Conservation (phyloP, 2,329 filamentous ascomycete species). For the Xylaria sp. region DNA sequence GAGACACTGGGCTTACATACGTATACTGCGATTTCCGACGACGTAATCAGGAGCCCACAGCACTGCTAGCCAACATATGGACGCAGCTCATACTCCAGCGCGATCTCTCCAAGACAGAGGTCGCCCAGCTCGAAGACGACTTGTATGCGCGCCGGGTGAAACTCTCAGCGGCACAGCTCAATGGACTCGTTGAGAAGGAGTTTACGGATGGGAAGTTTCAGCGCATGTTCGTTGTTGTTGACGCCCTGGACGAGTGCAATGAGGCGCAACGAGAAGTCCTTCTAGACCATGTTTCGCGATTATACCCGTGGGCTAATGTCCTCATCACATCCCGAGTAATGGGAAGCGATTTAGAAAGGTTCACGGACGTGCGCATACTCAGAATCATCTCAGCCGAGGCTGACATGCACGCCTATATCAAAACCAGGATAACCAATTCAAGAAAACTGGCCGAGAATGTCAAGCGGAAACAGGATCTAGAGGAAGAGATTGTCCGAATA, state of each 20-base stretch:
- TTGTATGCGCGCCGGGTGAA: conserved; percentile 10
- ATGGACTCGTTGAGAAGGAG: conserved; percentile 14
- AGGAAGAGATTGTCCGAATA: conserved; percentile 7
- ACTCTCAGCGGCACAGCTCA: conserved; percentile 4
- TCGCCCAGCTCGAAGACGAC: conserved; percentile 11
- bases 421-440: conserved; percentile 2
- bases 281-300: conserved; percentile 5
- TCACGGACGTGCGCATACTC: conserved; percentile 6
- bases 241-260: conserved; percentile 16
- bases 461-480: conserved; percentile 6
- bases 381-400: neutral
- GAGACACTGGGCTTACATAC: conserved; percentile 14
- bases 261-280: conserved; percentile 12
- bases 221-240: conserved; percentile 13
- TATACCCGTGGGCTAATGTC: conserved; percentile 13
- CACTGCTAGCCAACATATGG: conserved; percentile 9
- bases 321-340: conserved; percentile 16
- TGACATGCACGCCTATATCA: conserved; percentile 10
- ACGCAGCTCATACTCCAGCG: conserved; percentile 9
- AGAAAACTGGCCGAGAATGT: conserved; percentile 13
- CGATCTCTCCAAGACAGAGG: neutral
- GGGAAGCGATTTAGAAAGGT: conserved; percentile 12
- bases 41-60: conserved; percentile 8
- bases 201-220: conserved; percentile 10
- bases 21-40: conserved; percentile 19